These are phyloP conservation scores for Pythium pectinolyticum DNA, from an alignment of 352 stramenopile species.

Conservation along the genomic window DNA sequence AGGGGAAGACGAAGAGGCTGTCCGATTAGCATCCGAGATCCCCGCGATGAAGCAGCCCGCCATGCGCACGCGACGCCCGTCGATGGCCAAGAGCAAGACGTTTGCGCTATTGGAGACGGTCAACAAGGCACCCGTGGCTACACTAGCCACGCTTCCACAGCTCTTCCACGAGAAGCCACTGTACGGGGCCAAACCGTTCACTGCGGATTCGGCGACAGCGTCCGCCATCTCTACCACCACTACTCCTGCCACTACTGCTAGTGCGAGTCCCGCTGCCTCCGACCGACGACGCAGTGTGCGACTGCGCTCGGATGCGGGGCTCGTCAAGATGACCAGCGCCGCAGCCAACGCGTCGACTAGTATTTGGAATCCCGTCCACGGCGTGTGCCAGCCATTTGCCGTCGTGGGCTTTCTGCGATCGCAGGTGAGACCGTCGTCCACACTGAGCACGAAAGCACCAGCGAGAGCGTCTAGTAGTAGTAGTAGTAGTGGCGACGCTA, in stretches of 20 bases:
- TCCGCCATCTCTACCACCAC: neutral
- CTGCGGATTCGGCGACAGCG: neutral
- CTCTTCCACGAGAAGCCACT: conserved; percentile 27
- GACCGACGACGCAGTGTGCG: conserved; percentile 36
- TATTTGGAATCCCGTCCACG: conserved; percentile 77
- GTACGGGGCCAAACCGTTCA: conserved; percentile 2
- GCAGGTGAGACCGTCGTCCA: neutral
- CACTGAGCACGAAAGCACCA: neutral
- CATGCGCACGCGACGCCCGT: conserved; percentile 4
- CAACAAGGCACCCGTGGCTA: neutral
- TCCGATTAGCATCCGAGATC: neutral
- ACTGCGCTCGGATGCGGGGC: conserved; percentile 32
- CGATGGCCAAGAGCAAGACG: conserved; percentile 29
- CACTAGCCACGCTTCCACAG: neutral
- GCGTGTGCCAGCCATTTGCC: conserved; percentile 71
- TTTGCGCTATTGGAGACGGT: conserved; percentile 21
- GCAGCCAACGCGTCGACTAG: conserved; percentile 14
- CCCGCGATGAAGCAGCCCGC: conserved; percentile 4
- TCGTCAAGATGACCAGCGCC: conserved; percentile 9
- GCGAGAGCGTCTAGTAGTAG: too few species aligned
- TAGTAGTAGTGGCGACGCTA: too few species aligned
- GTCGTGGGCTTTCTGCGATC: conserved; percentile 67
- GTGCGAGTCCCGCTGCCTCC: conserved; percentile 2
- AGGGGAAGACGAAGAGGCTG: conserved; percentile 7
- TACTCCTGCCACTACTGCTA: neutral